Percentiles rank a stretch among this genome's conserved stretches.
These are phyloP conservation scores for Conringia planisiliqua DNA, from an alignment of 345 rosid species.

Conservation along the genomic window DNA sequence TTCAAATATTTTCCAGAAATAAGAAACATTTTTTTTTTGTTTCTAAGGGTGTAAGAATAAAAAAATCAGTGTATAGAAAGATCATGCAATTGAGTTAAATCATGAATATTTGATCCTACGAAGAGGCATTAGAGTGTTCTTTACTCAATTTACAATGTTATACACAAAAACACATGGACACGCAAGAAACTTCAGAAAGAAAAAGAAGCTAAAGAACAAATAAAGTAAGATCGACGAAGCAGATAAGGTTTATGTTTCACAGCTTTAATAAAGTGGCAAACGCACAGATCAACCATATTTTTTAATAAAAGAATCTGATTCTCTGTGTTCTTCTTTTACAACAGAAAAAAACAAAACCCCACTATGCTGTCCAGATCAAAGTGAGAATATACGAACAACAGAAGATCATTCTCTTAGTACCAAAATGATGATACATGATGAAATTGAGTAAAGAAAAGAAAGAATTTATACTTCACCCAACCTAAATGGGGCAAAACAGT, in stretches of 20 bases:
- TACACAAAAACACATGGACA: slow-evolving; percentile 9
- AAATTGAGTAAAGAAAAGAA: neutral
- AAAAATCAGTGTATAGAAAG: neutral
- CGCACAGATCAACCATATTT: neutral
- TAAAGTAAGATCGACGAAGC: slow-evolving; percentile 4
- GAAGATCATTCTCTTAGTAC: neutral
- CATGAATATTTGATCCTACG: neutral
- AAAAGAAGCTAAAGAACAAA: slow-evolving; percentile 11
- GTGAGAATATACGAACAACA: neutral
- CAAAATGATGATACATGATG: neutral
- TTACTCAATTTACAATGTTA: neutral
- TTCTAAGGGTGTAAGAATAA: neutral
- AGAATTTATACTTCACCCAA: neutral
- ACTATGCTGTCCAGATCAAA: neutral
- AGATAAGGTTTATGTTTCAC: slow-evolving; percentile 10
- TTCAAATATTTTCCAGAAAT: neutral
- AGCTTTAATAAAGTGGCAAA: slow-evolving; percentile 17
- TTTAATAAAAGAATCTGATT: slow-evolving; percentile 10
- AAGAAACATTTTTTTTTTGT: neutral
- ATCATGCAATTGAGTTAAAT: neutral
- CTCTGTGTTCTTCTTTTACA: slow-evolving; percentile 17
- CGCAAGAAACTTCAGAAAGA: slow-evolving; percentile 5
- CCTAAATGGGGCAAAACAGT: neutral
- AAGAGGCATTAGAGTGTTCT: neutral
- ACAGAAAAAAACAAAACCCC: neutral